A percentile compares a stretch with the other conserved stretches of the same genome.
These are phyloP conservation scores for Cudoniella acicularis DNA, from an alignment of 495 filamentous ascomycete genomes.

Conservation along the genomic window DNA sequence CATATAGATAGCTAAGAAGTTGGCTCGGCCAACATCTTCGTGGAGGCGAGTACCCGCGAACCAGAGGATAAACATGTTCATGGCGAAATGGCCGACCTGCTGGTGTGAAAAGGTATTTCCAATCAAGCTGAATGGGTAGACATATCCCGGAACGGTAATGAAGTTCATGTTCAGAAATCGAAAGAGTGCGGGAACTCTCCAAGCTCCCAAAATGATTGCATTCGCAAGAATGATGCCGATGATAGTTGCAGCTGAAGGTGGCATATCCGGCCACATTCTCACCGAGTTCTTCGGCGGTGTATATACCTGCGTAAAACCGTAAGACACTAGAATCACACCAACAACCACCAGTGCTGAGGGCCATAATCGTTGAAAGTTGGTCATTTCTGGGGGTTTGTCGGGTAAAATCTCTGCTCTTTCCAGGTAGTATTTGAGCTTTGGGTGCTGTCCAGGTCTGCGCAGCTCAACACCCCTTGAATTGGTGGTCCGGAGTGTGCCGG, in stretches of 20 bases:
- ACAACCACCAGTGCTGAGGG: slow-evolving; percentile 59
- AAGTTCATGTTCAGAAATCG: slow-evolving; percentile 75
- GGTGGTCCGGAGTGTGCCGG: slow-evolving; percentile 47
- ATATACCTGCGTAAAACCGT: slow-evolving; percentile 58
- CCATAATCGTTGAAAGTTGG: slow-evolving; percentile 55
- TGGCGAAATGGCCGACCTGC: slow-evolving; percentile 53
- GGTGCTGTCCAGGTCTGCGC: slow-evolving; percentile 32
- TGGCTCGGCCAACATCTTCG: slow-evolving; percentile 81
- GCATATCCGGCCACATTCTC: slow-evolving; percentile 68
- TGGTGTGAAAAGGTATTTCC: slow-evolving; percentile 81
- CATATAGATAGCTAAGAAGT: slow-evolving; percentile 78
- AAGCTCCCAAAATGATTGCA: slow-evolving; percentile 54
- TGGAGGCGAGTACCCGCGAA: slow-evolving; percentile 56
- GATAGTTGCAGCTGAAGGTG: slow-evolving; percentile 77
- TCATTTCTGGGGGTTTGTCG: slow-evolving; percentile 40
- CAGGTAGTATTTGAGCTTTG: slow-evolving; percentile 35
- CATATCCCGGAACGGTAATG: slow-evolving; percentile 65
- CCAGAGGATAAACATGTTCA: slow-evolving; percentile 65
- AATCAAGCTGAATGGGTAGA: slow-evolving; percentile 59
- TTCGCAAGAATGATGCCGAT: slow-evolving; percentile 64
- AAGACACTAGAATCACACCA: slow-evolving; percentile 44
- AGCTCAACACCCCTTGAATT: slow-evolving; percentile 18
- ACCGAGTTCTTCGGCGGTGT: slow-evolving; percentile 51
- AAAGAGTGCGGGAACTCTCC: slow-evolving; percentile 70
- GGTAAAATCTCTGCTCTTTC: slow-evolving; percentile 18